Evolutionary conservation across 306 rosid genomes (phyloP), one percentile per base, ranked within the genome.

Genomic region (Trichosanthes cucumerina): DNA sequence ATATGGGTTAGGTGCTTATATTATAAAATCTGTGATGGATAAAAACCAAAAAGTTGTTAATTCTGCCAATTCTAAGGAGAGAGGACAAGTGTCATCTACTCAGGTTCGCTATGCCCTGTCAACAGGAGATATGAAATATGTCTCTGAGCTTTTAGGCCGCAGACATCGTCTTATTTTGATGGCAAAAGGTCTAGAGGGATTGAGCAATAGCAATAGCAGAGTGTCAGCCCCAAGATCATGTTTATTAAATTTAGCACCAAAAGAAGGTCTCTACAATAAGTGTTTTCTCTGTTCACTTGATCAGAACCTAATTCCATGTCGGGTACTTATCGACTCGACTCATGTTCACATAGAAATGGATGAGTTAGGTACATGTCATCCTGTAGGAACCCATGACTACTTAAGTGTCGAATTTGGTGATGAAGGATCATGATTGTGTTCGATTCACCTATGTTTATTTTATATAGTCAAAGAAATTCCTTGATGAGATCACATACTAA

Each of bases 1-100:
- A 83, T 86, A 86, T 78, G 93, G 97, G 58, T 75, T 91, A 77
- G 90, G 86, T 75, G 93, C 97, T 60, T 86, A 72, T 89, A 88
- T 95, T 76, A 92, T 95, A 85, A 91, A 91, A 75, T 90, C 97
- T 77, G 97, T 92, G 44, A 91, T 95, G 97, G 99, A 95, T 89
- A 84, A 83, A 85, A 88, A 83, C 58, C 86, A 81, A 28, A 56
- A 81, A 79, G 83, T 79, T 79, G 43, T 83, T 6, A 75, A 78
- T 83, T 83, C 84, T 58, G 39, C 65, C 23, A 84, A 83, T 81
- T 82, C 89, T 15, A 91, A 91, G 84, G 99, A 95, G 81, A 85
- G 71, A 79, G 99, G 99, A 71, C 97, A 95, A 73, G 99, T 95
- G 23, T 95, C 97, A 0, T 95, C 99, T 8, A 95, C 99, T 7